A percentile compares a stretch with the other conserved stretches of the same genome.
Conservation (phyloP, 1,284 basidiomycete genomes). For the Rhodotorula sp. region DNA sequence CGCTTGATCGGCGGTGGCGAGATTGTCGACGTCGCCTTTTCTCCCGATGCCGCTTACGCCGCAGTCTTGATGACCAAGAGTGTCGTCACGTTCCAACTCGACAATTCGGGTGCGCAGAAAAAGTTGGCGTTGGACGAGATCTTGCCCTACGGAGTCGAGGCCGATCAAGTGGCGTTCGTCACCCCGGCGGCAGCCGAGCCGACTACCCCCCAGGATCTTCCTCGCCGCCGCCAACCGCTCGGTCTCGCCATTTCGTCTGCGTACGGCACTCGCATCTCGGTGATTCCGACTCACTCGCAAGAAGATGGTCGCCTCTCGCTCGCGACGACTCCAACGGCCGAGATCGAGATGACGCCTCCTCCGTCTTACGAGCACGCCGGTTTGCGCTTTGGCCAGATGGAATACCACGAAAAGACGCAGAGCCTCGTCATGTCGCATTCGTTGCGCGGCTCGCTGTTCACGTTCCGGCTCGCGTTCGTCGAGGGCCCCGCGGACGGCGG, state of each 20-base stretch:
- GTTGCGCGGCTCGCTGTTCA: conserved; percentile 29
- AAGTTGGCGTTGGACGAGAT: not conserved
- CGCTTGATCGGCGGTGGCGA: not conserved
- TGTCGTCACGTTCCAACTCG: not conserved
- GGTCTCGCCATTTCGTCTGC: conserved; percentile 17
- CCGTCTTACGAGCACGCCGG: not conserved
- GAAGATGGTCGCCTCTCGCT: not conserved
- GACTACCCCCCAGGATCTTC: too few species aligned
- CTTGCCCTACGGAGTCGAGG: not conserved
- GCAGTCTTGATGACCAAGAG: not conserved
- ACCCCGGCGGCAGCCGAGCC: not conserved
- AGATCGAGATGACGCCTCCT: conserved; percentile 8
- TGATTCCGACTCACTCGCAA: conserved; percentile 6
- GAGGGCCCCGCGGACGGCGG: not conserved
- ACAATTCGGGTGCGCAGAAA: not conserved
- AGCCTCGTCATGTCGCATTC: conserved; percentile 28
- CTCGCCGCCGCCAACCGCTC: not conserved
- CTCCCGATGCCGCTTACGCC: conserved; percentile 16
- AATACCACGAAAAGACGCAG: conserved; percentile 15
- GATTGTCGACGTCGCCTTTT: conserved; percentile 23
- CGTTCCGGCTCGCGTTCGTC: conserved; percentile 25
- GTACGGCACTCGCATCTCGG: conserved; percentile 4
- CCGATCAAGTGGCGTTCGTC: conserved; percentile 15
- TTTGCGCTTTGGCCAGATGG: conserved; percentile 6
- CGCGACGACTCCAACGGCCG: not conserved